Evolutionary conservation across 495 filamentous ascomycete genomes (phyloP), one percentile per base, ranked within the genome.

Genomic region (Staphylotrichum longicolle): DNA sequence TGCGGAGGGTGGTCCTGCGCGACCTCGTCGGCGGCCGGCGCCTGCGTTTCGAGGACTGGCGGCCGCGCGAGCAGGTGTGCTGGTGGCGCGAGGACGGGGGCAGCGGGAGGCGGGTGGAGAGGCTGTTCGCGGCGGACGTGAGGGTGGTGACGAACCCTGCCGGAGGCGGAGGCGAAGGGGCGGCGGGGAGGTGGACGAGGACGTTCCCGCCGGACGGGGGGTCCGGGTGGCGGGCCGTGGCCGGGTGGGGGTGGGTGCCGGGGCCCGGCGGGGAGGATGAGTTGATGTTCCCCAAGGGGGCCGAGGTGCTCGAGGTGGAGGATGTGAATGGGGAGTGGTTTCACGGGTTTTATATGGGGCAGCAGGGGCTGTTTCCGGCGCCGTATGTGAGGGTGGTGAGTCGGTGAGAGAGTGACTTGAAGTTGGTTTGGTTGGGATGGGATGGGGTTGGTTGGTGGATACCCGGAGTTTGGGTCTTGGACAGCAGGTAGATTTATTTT

Each of bases 251-350:
- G 7, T 95, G 85, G 78, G 91, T 86, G 66, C 91, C 90, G 7
- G 81, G 81, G 6, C 69, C 68, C 0, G 84, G 77, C 6, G 72
- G 70, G 6, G 72, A 76, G 39, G 88, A 95, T 72, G 92, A 96
- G 77, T 70, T 96, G 55, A 75, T 83, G 65, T 96, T 96, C 66
- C 92, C 92, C 3, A 87, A 84, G 58, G 86, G 88, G 5, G 91
- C 91, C 0, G 89, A 93, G 73, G 82, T 96, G 10, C 78, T 80
- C 3, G 92, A 96, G 78, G 85, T 85, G 40, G 85, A 90, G 73
- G 86, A 90, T 72, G 83, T 93, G 48, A 96, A 94, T 73, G 90
- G 85, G 44, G 91, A 95, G 72, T 96, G 91, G 91, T 89, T 79
- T 58, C 85, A 85, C 76, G 92, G 92, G 0, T 83, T 79, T 40